Evolutionary conservation across 2,329 filamentous ascomycete species (phyloP), one percentile per base, ranked within the genome.

Genomic region (Xylariaceae sp.): DNA sequence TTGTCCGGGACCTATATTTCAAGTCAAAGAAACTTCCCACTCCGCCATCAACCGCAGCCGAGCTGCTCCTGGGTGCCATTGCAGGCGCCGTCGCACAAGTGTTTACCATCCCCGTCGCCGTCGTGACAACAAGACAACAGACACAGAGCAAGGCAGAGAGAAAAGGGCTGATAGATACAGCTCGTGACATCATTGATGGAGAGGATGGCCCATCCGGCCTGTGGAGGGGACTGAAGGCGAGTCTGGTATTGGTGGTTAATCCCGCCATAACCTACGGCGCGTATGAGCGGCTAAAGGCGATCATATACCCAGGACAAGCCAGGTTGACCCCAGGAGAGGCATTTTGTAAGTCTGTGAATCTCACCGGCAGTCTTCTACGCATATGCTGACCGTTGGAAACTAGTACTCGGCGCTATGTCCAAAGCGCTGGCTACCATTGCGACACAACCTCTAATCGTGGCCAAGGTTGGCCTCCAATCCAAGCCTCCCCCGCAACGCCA

Each of bases 201-300:
- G 92, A 95, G 60, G 94, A 99, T 72, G 94, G 94, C 30, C 84
- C 88, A 69, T 83, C 80, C 19, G 94, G 94, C 13, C 79, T 99
- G 41, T 99, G 94, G 94, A 86, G 92, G 71, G 94, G 94, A 8
- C 74, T 99, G 63, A 96, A 96, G 75, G 94, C 94, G 51, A 96
- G 92, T 71, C 79, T 99, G 68, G 92, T 99, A 29, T 80, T 99
- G 55, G 92, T 97, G 10, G 83, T 97, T 57, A 99, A 99, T 70
- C 94, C 94, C 10, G 89, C 92, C 44, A 99, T 99, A 70, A 99
- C 94, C 44, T 99, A 99, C 65, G 94, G 94, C 49, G 59, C 59
- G 50, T 99, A 97, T 68, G 92, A 99, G 75, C 84, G 92, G 62
- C 75, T 97, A 61, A 88, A 88, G 72, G 85, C 87, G 34, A 64